Evolutionary conservation across 768 basidiomycete species (phyloP).

Genomic region (Roridomyces roridus): DNA sequence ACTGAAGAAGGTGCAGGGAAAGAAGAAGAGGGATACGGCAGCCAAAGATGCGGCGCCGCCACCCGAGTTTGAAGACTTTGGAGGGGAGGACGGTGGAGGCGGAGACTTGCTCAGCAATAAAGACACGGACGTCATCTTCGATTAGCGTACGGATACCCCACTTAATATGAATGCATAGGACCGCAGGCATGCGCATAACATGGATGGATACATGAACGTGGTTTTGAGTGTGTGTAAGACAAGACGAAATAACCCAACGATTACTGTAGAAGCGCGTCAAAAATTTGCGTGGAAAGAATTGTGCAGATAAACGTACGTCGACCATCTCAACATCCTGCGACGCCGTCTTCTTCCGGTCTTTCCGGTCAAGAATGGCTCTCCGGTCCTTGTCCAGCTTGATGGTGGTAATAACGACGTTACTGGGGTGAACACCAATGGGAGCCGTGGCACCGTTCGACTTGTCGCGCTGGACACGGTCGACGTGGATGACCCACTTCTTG

Average conservation of each 20-base stretch:
- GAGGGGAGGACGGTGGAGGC: constrained; percentile 46
- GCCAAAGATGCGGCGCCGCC: constrained; percentile 35
- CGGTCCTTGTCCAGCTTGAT: constrained; percentile 94
- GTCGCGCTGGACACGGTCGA: constrained; percentile 97
- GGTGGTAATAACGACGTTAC: constrained; percentile 92
- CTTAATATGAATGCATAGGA: constrained; percentile 15
- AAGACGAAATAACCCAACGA: constrained; percentile 27
- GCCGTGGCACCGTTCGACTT: constrained; percentile 95
- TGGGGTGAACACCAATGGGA: constrained; percentile 95
- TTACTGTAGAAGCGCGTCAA: constrained; percentile 41
- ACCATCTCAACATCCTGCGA: constrained; percentile 79
- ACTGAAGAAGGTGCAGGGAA: constrained; percentile 95
- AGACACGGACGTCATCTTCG: constrained; percentile 95
- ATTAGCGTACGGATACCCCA: constrained; percentile 21
- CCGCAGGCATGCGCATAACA: constrained; percentile 59
- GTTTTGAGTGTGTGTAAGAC: constrained; percentile 51
- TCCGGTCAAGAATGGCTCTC: constrained; percentile 89
- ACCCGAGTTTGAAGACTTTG: constrained; percentile 37
- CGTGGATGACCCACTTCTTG: constrained; percentile 99
- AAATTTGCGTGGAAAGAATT: not conserved
- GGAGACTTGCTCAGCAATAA: constrained; percentile 82
- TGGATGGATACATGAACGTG: constrained; percentile 70
- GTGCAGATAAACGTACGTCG: constrained; percentile 59
- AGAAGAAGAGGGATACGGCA: constrained; percentile 89
- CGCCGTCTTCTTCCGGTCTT: constrained; percentile 73